phyloP scores from a whole-genome alignment of 192 early-diverging fungal genomes.

The Chytriomyces sp. region DNA sequence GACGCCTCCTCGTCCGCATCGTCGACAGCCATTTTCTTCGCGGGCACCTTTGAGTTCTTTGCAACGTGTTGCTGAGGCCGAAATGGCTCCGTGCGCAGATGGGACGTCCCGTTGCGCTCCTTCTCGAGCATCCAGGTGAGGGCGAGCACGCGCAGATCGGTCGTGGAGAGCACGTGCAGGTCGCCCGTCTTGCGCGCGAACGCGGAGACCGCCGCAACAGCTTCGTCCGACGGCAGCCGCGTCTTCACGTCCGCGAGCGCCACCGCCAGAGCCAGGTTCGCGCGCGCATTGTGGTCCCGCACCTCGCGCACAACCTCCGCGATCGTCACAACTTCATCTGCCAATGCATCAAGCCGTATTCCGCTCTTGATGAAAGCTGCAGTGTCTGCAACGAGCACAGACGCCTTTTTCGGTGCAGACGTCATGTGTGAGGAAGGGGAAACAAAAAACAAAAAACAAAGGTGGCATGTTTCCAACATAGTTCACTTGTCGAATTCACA shows the following conservation, averaged over 20 bases:
- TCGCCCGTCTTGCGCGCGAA: slow-evolving; percentile 94
- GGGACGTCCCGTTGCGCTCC: slow-evolving; percentile 69
- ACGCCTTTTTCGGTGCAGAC: background rate
- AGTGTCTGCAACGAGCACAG: slow-evolving; percentile 16
- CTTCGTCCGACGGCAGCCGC: slow-evolving; percentile 9
- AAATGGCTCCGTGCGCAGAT: slow-evolving; percentile 72
- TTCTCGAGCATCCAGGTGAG: slow-evolving; percentile 86
- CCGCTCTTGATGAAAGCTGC: slow-evolving; percentile 24
- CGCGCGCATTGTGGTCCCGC: slow-evolving; percentile 66
- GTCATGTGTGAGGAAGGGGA: background rate
- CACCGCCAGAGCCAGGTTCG: slow-evolving; percentile 5
- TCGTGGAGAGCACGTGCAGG: slow-evolving; percentile 72
- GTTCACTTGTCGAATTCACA: too few relatives aligned
- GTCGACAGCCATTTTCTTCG: slow-evolving; percentile 53
- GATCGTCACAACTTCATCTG: slow-evolving; percentile 77
- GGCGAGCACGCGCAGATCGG: slow-evolving; percentile 90
- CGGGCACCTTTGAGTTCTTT: slow-evolving; percentile 64
- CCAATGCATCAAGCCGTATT: slow-evolving; percentile 54
- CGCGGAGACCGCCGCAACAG: slow-evolving; percentile 58
- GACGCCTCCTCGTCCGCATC: slow-evolving; percentile 90
- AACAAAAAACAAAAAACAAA: background rate
- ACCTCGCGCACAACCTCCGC: slow-evolving; percentile 86
- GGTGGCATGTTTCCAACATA: too few relatives aligned
- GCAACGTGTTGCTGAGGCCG: background rate
- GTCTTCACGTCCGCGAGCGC: slow-evolving; percentile 5